Base-by-base conservation (phyloP, 1,284 basidiomycete species). In the Boletus holoroseus region DNA sequence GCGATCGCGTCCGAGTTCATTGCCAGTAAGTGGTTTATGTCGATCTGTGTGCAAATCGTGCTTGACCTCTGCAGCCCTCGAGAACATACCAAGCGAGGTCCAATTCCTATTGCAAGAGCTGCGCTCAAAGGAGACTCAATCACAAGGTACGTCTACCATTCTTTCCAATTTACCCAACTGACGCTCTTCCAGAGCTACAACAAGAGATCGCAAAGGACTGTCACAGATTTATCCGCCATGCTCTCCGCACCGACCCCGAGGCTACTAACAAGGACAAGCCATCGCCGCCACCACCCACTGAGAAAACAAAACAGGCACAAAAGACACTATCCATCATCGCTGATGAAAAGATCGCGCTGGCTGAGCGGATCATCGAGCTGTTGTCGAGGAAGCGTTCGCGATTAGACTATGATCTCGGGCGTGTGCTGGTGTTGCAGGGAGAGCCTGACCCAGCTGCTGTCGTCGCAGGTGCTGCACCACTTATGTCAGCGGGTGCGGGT, bases 81-180 rank as follows among this genome's bases (percentile, higher is more conserved):
- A 91, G 57, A 90, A 89, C 62, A 72, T 90, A 38, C 84, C 85
- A 0, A 77, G 76, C 48, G 88, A 90, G 66, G 79, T 89, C 7
- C 78, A 79, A 30, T 82, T 83, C 62, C 70, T 90, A 8, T 72
- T 89, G 11, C 76, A 82, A 44, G 87, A 90, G 68, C 88, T 91
- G 47, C 77, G 76, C 53, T 76, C 76, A 55, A 81, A 77, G 61
- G 81, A 83, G 49, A 63, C 63, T 30, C 70, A 71, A 54, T 73
- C 71, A 8, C 76, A 81, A 71, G 79, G 82, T 75, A 54, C 65
- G 62, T 31, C 15, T 24, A 15, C 32, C 24, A 0, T 35, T 31
- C 11, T 15, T 27, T 20, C 13, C 15, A 27, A 9, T 11, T 35
- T 12, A 27, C 44, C 16, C 18, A 9, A 15, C 38, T 35, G 22